Base-by-base conservation (phyloP, 2,329 filamentous ascomycete genomes). In the Thermomyces lanuginosus region DNA sequence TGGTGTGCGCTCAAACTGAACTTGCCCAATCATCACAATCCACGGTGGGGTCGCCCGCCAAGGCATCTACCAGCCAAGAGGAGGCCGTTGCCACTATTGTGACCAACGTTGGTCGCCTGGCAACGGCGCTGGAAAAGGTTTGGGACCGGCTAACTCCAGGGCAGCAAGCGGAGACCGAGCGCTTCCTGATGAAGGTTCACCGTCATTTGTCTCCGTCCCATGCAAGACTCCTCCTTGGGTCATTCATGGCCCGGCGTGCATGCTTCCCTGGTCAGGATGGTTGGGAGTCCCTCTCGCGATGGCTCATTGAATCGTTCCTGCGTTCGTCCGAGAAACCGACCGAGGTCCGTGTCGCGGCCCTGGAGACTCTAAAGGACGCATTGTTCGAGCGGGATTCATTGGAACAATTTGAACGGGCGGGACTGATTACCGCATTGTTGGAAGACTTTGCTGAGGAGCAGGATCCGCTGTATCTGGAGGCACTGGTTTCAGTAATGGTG, bases 291-390 rank as follows among this genome's bases (percentile, higher is more conserved):
- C 39, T 46, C 36, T 47, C 45, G 16, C 47, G 42, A 28, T 44
- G 42, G 15, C 32, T 57, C 9, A 46, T 55, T 28, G 37, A 43
- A 20, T 46, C 42, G 18, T 57, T 56, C 26, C 41, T 57, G 33
- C 45, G 44, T 11, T 39, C 44, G 28, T 50, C 42, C n/a, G 43
- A 43, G 8, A 54, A 57, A 32, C 34, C 46, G 17, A 45, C 51
- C 4, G 53, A 55, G 21, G 43, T 54, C 26, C 54, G 55, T 16
- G 49, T 55, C 5, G 30, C 49, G 7, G 53, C 53, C 20, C 36
- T 58, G 21, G 48, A 51, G 16, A 48, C 45, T 2, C 31, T 56
- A 9, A 53, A 53, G 36, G 50, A 56, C n/a, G 46, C 52, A 9
- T 49, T 56, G 27, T 34, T 37, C 7, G 46, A 33, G 11, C 36